Evolutionary conservation across 495 filamentous ascomycete genomes (phyloP), one percentile per base, ranked within the genome.

Genomic region (Copromyces sp.): DNA sequence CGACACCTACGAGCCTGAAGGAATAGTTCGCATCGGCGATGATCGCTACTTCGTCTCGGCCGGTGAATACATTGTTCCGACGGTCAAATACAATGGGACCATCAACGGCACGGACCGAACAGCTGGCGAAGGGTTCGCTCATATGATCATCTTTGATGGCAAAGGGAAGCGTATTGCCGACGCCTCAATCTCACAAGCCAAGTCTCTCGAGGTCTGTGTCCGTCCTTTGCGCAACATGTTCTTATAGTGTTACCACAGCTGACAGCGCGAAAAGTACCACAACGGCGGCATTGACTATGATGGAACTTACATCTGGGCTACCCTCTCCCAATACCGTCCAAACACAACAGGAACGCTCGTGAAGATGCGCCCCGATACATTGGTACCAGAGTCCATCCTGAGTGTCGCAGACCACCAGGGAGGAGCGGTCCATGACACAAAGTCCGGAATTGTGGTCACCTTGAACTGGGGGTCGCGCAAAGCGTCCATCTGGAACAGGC

Each of bases 231-330:
- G 44, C 35, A 24, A 20, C n/a, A 47, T 14, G 39, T 20, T 39
- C 68, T 29, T 20, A 8, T n/a, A 41, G 24, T 20, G 68, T 20
- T 20, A 41, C 68, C n/a, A 17, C 35, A 12, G 68, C 39, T 41
- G 35, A 38, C 68, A 41, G 68, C 9, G 20, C 39, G 17, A 45
- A 11, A 39, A 77, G 70, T 82, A 82, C 68, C 81, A 82, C 73
- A 73, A 71, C 40, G 80, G 82, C 9, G 82, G 81, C 6, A 76
- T 83, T 41, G 82, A 83, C 69, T 83, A 83, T 65, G 81, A 83
- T 70, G 81, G 81, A n/a, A 76, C 75, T 9, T 82, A 79, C 39
- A 78, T 83, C 35, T 83, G 81, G 80, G 74, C 74, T 0, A 78
- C 80, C 0, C 59, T 82, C 11, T 72, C 77, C 20, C 79, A 83